Conservation (phyloP, 2,329 filamentous ascomycete species). For the Exserohilum turcica region DNA sequence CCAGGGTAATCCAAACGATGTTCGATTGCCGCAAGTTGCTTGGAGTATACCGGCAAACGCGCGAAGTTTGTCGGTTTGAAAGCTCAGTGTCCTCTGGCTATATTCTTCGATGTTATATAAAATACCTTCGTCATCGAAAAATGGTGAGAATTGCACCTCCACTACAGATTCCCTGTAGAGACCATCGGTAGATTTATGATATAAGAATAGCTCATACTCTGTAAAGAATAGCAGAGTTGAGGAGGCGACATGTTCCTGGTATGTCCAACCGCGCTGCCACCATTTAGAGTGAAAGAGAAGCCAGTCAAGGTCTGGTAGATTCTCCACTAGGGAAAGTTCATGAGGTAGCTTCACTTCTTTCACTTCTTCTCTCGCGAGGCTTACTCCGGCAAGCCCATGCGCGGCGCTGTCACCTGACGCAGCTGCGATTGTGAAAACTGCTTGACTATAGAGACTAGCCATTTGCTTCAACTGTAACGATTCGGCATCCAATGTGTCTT, state of each 20-base stretch:
- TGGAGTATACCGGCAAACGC: too few relatives aligned
- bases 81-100: too few relatives aligned
- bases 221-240: constrained; percentile 12
- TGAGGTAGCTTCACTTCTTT: not conserved
- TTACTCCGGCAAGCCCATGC: constrained; percentile 9
- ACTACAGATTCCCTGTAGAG: not conserved
- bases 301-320: not conserved
- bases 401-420: not conserved
- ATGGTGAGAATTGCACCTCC: not conserved
- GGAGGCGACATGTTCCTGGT: constrained; percentile 10
- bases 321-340: not conserved
- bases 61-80: too few relatives aligned
- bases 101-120: too few relatives aligned
- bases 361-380: not conserved
- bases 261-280: constrained; percentile 8
- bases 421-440: constrained; percentile 9
- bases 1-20: not conserved
- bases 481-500: constrained; percentile 1
- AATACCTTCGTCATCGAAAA: too few relatives aligned
- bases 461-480: constrained; percentile 12
- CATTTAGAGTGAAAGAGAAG: not conserved
- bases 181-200: not conserved
- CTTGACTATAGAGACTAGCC: constrained; percentile 9
- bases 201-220: not conserved
- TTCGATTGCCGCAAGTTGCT: too few relatives aligned